phyloP scores from a whole-genome alignment of 306 rosid genomes.

The Prunus mongolica region DNA sequence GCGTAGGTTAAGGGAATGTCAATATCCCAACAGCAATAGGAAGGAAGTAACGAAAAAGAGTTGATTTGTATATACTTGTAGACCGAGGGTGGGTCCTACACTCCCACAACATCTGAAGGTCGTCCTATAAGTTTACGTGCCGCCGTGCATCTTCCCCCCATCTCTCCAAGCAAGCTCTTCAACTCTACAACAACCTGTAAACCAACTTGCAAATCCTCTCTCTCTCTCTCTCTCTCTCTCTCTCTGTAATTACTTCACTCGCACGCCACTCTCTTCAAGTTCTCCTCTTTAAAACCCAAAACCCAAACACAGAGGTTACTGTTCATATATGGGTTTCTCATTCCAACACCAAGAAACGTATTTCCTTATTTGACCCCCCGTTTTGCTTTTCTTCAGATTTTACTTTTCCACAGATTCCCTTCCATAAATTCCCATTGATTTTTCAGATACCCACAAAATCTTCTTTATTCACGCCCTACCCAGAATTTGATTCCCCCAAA shows the following conservation, averaged over 20 bases:
- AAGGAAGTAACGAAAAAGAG: too few species aligned
- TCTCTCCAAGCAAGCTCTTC: not conserved
- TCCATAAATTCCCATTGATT: not conserved
- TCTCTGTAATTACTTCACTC: not conserved
- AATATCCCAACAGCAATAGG: too few species aligned
- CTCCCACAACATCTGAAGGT: not conserved
- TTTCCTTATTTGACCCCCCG: not conserved
- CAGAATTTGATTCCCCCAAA: not conserved
- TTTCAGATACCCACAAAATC: not conserved
- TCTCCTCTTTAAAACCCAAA: not conserved
- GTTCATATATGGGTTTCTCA: constrained; percentile 1
- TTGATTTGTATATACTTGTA: too few species aligned
- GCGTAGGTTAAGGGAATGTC: too few species aligned
- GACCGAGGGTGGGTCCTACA: not conserved
- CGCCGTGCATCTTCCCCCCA: not conserved
- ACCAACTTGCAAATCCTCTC: not conserved
- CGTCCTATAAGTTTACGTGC: not conserved
- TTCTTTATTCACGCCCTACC: not conserved
- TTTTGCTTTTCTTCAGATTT: not conserved
- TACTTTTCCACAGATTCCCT: not conserved
- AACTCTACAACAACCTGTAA: not conserved
- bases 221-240: not conserved
- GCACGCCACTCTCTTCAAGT: constrained; percentile 1
- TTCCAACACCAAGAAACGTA: not conserved
- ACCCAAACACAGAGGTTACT: constrained; percentile 1